A percentile compares a stretch with the other conserved stretches of the same genome.
phyloP scores from a whole-genome alignment of 2,329 filamentous ascomycete genomes.

The Sporothrix sp. region DNA sequence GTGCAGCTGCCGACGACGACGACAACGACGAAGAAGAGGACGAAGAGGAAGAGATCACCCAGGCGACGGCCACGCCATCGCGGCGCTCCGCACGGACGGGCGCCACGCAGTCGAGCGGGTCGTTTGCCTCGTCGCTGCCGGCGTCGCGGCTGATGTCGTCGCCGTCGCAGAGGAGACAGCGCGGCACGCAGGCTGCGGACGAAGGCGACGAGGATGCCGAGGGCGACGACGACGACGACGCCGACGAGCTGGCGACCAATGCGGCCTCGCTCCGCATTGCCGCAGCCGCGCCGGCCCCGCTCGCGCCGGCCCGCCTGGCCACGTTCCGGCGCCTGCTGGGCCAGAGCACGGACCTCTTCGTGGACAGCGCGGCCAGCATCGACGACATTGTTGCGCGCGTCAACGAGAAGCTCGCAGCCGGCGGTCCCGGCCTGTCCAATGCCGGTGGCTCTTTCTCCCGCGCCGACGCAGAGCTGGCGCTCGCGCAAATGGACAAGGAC shows the following conservation, averaged over 20 bases:
- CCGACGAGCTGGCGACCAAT: slow-evolving; percentile 34
- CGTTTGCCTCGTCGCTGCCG: slow-evolving; percentile 70
- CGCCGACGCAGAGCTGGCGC: slow-evolving; percentile 64
- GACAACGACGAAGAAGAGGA: slow-evolving; percentile 38
- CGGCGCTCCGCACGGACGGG: slow-evolving; percentile 26
- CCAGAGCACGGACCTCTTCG: slow-evolving; percentile 66
- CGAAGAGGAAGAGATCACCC: slow-evolving; percentile 38
- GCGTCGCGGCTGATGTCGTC: slow-evolving; percentile 55
- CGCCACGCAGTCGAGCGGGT: slow-evolving; percentile 47
- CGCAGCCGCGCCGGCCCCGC: slow-evolving; percentile 7
- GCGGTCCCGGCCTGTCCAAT: slow-evolving; percentile 24
- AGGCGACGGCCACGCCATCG: slow-evolving; percentile 28
- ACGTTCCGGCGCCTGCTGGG: slow-evolving; percentile 75
- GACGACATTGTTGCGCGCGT: slow-evolving; percentile 67
- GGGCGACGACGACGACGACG: slow-evolving; percentile 26
- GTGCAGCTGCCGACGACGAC: slow-evolving; percentile 32
- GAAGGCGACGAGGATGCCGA: slow-evolving; percentile 31
- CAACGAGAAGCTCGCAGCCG: slow-evolving; percentile 56
- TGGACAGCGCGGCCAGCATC: slow-evolving; percentile 72
- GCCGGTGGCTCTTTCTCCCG: slow-evolving; percentile 52
- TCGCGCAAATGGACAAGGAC: slow-evolving; percentile 67
- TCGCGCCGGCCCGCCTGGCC: slow-evolving; percentile 53
- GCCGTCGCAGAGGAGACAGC: slow-evolving; percentile 24
- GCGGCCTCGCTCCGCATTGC: slow-evolving; percentile 33
- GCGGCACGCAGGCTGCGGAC: slow-evolving; percentile 25